Percentiles rank a stretch among this genome's conserved stretches.
Evolutionary conservation across 2,329 filamentous ascomycete species (phyloP).

Genomic region (Talaromyces albobiverticillius): DNA sequence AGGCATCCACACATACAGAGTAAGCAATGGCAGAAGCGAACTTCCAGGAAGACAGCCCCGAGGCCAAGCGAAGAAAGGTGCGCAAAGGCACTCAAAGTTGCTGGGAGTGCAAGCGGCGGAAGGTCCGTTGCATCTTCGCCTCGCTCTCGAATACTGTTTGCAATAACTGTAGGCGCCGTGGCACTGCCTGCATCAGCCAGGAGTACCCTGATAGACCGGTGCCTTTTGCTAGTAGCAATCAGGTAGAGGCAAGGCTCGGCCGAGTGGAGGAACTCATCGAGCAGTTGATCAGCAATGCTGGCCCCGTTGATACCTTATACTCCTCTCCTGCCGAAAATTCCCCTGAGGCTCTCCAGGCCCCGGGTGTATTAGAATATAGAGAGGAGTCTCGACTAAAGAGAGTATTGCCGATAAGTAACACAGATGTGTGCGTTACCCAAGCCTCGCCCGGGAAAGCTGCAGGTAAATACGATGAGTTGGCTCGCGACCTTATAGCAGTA

Average conservation of each 20-base stretch:
- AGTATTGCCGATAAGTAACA: not conserved
- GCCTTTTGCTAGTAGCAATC: constrained; percentile 18
- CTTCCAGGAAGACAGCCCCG: not conserved
- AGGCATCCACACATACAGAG: too few relatives aligned
- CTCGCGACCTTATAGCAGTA: constrained; percentile 29
- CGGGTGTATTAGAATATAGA: not conserved
- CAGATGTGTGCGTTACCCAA: not conserved
- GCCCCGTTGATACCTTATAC: not conserved
- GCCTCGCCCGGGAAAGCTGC: too few relatives aligned
- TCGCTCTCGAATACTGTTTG: constrained; percentile 20
- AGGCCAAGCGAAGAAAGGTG: constrained; percentile 19
- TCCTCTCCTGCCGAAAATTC: not conserved
- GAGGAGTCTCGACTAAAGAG: not conserved
- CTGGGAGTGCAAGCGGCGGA: constrained; percentile 20
- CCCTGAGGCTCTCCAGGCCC: not conserved
- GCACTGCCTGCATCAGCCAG: constrained; percentile 44
- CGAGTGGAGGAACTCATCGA: constrained; percentile 24
- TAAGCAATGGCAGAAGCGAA: not conserved
- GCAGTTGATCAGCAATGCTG: constrained; percentile 36
- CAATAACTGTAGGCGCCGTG: constrained; percentile 26
- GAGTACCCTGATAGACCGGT: constrained; percentile 41
- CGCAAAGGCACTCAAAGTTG: constrained; percentile 36
- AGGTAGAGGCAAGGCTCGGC: constrained; percentile 15
- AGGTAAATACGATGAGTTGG: constrained; percentile 22
- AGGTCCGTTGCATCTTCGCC: constrained; percentile 31